Percentiles rank a stretch among this genome's conserved stretches.
These are phyloP conservation scores for Chloromonas sp. DNA, from an alignment of 163 green algal species.

Conservation along the genomic window DNA sequence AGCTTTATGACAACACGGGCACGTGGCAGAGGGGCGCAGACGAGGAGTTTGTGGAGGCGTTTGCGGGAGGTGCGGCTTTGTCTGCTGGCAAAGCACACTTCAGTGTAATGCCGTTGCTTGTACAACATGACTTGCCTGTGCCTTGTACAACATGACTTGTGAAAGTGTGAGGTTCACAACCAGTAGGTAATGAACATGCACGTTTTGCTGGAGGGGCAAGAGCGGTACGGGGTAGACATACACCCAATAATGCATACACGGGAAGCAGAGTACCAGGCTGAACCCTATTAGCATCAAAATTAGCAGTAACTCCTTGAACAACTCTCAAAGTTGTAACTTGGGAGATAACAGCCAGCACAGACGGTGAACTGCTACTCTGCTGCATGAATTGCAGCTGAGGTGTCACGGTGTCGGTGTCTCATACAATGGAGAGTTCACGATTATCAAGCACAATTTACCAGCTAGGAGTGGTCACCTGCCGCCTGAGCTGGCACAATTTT, in stretches of 20 bases:
- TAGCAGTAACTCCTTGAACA: neutral
- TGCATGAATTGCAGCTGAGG: too few relatives aligned
- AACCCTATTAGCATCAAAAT: neutral
- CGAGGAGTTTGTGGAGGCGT: constrained; percentile 73
- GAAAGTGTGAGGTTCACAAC: neutral
- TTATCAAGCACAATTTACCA: too few relatives aligned
- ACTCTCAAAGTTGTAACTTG: too few relatives aligned
- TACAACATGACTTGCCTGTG: neutral
- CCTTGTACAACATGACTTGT: neutral
- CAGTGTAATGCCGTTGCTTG: neutral
- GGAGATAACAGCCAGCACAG: too few relatives aligned
- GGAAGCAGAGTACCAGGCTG: neutral
- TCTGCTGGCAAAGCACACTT: neutral
- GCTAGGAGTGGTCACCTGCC: too few relatives aligned
- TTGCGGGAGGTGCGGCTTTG: constrained; percentile 49
- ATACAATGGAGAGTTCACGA: too few relatives aligned
- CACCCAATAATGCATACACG: neutral
- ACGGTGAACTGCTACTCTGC: too few relatives aligned
- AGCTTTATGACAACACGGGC: constrained; percentile 70
- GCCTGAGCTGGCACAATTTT: too few relatives aligned
- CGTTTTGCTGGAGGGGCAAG: too few relatives aligned
- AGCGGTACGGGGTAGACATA: too few relatives aligned
- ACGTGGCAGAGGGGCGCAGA: constrained; percentile 55
- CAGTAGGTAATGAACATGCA: too few relatives aligned
- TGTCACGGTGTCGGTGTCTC: too few relatives aligned